phyloP scores from a whole-genome alignment of 345 rosid genomes.

The Populus nigra region DNA sequence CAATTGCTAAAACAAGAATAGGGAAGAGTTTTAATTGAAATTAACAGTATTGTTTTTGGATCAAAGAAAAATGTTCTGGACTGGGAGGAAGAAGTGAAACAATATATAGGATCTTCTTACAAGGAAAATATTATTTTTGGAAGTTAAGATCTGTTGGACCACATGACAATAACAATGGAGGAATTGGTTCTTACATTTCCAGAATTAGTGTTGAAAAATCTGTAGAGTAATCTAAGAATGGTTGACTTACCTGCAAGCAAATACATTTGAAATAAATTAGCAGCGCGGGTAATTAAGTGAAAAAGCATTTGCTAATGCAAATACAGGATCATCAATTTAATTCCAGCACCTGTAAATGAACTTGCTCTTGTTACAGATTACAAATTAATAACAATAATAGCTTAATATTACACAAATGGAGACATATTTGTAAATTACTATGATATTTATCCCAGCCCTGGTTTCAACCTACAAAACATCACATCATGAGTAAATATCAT shows the following conservation, averaged over 20 bases:
- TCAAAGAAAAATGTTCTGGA: slow-evolving; percentile 3
- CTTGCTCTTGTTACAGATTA: neutral
- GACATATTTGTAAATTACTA: neutral
- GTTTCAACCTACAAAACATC: neutral
- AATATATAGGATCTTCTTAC: neutral
- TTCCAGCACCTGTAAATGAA: neutral
- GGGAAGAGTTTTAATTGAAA: neutral
- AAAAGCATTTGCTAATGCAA: neutral
- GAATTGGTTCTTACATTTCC: slow-evolving; percentile 65
- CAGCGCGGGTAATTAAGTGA: neutral
- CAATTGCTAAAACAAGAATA: neutral
- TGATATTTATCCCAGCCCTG: neutral
- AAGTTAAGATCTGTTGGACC: neutral
- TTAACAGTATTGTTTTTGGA: neutral
- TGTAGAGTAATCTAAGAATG: slow-evolving; percentile 83
- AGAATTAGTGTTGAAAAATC: slow-evolving; percentile 72
- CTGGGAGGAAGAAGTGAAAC: neutral
- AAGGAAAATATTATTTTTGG: neutral
- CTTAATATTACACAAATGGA: neutral
- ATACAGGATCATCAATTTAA: neutral
- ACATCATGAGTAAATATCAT: neutral
- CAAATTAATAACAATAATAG: neutral
- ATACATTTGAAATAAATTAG: slow-evolving; percentile 32
- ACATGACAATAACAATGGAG: neutral
- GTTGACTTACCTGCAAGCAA: slow-evolving; percentile 87